These are phyloP conservation scores for Fusarium metavorans DNA, from an alignment of 2,329 filamentous ascomycete genomes.

Conservation along the genomic window DNA sequence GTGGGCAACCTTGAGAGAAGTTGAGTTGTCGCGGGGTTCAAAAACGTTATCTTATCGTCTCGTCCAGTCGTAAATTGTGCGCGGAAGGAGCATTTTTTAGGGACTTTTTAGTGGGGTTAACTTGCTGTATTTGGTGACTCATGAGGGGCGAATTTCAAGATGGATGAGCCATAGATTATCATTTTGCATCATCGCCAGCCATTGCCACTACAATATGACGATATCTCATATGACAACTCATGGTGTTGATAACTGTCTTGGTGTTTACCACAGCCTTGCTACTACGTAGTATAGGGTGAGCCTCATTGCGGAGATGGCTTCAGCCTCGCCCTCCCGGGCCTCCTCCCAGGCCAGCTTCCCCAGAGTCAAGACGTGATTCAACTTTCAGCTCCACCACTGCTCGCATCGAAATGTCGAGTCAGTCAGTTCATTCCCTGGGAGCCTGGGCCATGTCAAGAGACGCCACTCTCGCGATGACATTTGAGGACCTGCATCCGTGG, in stretches of 20 bases:
- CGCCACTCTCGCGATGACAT: neutral
- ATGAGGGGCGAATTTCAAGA: slow-evolving; percentile 30
- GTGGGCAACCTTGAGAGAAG: slow-evolving; percentile 38
- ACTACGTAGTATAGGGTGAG: neutral
- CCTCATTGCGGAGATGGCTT: slow-evolving; percentile 21
- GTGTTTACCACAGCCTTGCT: slow-evolving; percentile 19
- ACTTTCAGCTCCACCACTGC: slow-evolving; percentile 2
- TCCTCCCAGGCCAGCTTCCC: neutral
- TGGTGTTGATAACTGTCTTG: neutral
- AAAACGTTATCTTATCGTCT: slow-evolving; percentile 39
- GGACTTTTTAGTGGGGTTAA: slow-evolving; percentile 21
- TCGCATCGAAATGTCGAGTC: slow-evolving; percentile 18
- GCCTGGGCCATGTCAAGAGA: slow-evolving; percentile 5
- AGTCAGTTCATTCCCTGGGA: slow-evolving; percentile 28
- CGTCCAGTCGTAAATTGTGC: slow-evolving; percentile 3
- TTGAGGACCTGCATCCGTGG: neutral
- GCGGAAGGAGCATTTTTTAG: slow-evolving; percentile 13
- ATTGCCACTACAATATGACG: neutral
- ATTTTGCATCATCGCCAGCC: slow-evolving; percentile 1
- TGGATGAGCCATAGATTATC: slow-evolving; percentile 21
- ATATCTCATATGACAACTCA: neutral
- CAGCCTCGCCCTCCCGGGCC: slow-evolving; percentile 8
- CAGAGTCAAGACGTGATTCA: slow-evolving; percentile 1
- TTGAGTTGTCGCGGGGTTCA: slow-evolving; percentile 38
- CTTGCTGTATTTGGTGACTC: slow-evolving; percentile 28